phyloP scores from a whole-genome alignment of 1,284 basidiomycete species.

The Ceratobasidium sp. region DNA sequence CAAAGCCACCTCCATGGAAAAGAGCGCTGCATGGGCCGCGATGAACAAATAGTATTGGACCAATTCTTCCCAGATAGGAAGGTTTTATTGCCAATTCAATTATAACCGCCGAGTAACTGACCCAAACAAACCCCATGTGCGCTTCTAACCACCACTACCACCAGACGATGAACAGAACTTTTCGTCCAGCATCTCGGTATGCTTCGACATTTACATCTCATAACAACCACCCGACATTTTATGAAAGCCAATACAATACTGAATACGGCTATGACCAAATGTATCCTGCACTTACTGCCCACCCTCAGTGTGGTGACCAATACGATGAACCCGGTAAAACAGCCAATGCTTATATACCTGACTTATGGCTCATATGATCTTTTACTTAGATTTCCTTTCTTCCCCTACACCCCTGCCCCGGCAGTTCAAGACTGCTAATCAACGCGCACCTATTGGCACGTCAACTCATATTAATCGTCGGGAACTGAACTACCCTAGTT shows the following conservation, averaged over 20 bases:
- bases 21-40: constrained; percentile 31
- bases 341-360: too few relatives aligned
- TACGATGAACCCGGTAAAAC: constrained; percentile 12
- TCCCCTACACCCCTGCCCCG: constrained; percentile 41
- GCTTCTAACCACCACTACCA: constrained; percentile 10
- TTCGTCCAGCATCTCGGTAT: too few relatives aligned
- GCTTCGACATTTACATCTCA: too few relatives aligned
- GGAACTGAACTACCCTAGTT: too few relatives aligned
- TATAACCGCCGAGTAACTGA: background rate
- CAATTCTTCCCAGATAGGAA: background rate
- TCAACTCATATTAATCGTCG: background rate
- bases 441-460: background rate
- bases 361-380: background rate
- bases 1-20: constrained; percentile 36
- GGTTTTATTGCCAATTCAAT: background rate
- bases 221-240: too few relatives aligned
- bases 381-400: constrained; percentile 4
- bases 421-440: background rate
- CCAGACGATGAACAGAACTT: background rate
- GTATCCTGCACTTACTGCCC: too few relatives aligned
- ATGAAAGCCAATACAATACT: background rate
- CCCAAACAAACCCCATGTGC: constrained; percentile 3
- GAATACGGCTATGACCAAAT: background rate
- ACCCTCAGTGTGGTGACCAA: constrained; percentile 11
- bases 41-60: constrained; percentile 11